A percentile compares a stretch with the other conserved stretches of the same genome.
phyloP scores from a whole-genome alignment of 208 protist species.

The Trypanosoma platydactyli region DNA sequence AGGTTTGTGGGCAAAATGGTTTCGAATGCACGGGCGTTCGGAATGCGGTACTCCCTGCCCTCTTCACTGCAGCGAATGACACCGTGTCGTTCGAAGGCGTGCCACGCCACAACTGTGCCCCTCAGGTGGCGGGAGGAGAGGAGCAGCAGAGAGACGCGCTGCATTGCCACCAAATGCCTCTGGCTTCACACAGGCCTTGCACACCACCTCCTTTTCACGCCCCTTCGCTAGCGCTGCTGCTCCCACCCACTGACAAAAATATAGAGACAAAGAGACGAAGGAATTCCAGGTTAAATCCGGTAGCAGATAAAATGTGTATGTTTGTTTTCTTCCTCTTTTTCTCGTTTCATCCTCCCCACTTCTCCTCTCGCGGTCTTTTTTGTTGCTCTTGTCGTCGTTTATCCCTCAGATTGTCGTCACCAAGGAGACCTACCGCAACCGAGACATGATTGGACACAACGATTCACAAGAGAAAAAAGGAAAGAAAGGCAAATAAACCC shows the following conservation, averaged over 20 bases:
- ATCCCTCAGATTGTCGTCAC: not conserved
- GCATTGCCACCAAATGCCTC: not conserved
- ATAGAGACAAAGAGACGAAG: constrained; percentile 1
- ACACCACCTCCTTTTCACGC: not conserved
- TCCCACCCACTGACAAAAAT: not conserved
- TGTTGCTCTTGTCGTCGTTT: constrained; percentile 5
- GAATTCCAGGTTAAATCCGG: not conserved
- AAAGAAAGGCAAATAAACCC: constrained; percentile 6
- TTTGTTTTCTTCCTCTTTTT: constrained; percentile 9
- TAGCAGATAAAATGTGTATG: not conserved
- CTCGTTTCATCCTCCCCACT: not conserved
- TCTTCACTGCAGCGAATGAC: constrained; percentile 54
- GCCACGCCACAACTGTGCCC: constrained; percentile 67
- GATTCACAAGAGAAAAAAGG: not conserved
- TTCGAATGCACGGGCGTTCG: constrained; percentile 82
- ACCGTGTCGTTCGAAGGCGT: constrained; percentile 78
- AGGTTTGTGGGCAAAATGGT: constrained; percentile 79
- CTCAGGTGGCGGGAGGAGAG: constrained; percentile 9
- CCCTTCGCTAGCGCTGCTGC: not conserved
- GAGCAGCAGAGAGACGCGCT: not conserved
- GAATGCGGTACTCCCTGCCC: constrained; percentile 54
- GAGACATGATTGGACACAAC: not conserved
- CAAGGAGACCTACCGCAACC: too few relatives aligned
- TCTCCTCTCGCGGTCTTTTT: not conserved
- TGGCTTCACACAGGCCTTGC: not conserved